Evolutionary conservation across 805 yeast genomes (phyloP).

Genomic region (Starmerella khaoyaiensis): DNA sequence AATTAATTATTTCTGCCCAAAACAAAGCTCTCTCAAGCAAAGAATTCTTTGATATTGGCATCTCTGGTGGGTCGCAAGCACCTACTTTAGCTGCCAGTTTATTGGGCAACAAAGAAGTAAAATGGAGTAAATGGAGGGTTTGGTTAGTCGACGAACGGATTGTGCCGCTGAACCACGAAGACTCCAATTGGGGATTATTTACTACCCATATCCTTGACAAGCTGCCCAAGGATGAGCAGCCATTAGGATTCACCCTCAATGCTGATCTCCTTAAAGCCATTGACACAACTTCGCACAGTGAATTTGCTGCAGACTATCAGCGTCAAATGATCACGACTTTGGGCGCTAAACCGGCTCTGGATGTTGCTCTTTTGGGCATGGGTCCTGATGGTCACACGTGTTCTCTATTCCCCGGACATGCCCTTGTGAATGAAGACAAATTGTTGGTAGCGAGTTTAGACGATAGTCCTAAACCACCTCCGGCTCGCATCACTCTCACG

Average conservation of each 20-base stretch:
- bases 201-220: conserved; percentile 45
- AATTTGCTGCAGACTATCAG: conserved; percentile 38
- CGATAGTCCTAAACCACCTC: conserved; percentile 90
- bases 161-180: conserved; percentile 68
- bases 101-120: conserved; percentile 37
- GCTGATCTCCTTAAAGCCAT: conserved; percentile 34
- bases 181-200: conserved; percentile 77
- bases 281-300: conserved; percentile 4
- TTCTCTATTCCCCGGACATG: conserved; percentile 80
- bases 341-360: conserved; percentile 30
- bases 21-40: conserved; percentile 39
- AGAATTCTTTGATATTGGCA: conserved; percentile 53
- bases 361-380: conserved; percentile 69
- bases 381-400: conserved; percentile 97
- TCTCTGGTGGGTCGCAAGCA: conserved; percentile 85
- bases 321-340: conserved; percentile 40
- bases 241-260: conserved; percentile 31
- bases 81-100: conserved; percentile 54
- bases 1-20: conserved; percentile 48
- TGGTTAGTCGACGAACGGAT: conserved; percentile 85
- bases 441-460: conserved; percentile 48
- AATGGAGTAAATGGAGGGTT: conserved; percentile 37
- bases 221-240: conserved; percentile 22
- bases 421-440: conserved; percentile 40
- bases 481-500: conserved; percentile 78